Percentiles rank a stretch among this genome's conserved stretches.
Evolutionary conservation across 2,329 filamentous ascomycete genomes (phyloP).

Genomic region (Pseudodiploospora longispora): DNA sequence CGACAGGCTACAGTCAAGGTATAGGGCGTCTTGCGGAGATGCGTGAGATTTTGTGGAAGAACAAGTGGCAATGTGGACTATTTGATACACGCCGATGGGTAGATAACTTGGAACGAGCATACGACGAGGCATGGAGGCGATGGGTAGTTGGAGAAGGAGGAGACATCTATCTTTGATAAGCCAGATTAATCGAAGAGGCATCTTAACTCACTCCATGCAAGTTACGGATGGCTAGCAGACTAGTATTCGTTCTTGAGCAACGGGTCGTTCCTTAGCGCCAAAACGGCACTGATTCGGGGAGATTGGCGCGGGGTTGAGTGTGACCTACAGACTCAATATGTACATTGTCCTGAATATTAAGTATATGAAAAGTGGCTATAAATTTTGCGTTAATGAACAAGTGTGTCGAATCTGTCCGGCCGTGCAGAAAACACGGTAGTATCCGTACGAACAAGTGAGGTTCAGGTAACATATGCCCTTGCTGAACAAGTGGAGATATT

Average conservation of each 20-base stretch:
- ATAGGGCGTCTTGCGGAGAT: slow-evolving; percentile 69
- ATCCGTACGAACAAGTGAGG: too few relatives aligned
- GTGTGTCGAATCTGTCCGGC: too few relatives aligned
- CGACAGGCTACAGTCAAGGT: slow-evolving; percentile 42
- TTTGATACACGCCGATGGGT: slow-evolving; percentile 95
- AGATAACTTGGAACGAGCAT: slow-evolving; percentile 76
- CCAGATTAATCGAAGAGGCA: neutral
- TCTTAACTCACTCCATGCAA: neutral
- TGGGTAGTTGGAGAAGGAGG: slow-evolving; percentile 86
- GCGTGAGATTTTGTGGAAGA: slow-evolving; percentile 72
- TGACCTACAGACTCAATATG: too few relatives aligned
- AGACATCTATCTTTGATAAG: slow-evolving; percentile 69
- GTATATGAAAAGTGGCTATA: too few relatives aligned
- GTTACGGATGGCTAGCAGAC: neutral
- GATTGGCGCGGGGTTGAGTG: neutral
- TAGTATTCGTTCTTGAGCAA: neutral
- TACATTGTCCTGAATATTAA: too few relatives aligned
- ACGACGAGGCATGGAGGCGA: slow-evolving; percentile 76
- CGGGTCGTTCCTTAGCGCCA: neutral
- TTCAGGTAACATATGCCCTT: too few relatives aligned
- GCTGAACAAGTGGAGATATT: too few relatives aligned
- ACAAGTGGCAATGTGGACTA: slow-evolving; percentile 75
- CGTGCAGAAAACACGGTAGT: too few relatives aligned
- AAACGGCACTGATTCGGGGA: neutral
- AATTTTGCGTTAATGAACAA: too few relatives aligned